phyloP scores from a whole-genome alignment of 1,284 basidiomycete genomes.

The Hemileia vastatrix region DNA sequence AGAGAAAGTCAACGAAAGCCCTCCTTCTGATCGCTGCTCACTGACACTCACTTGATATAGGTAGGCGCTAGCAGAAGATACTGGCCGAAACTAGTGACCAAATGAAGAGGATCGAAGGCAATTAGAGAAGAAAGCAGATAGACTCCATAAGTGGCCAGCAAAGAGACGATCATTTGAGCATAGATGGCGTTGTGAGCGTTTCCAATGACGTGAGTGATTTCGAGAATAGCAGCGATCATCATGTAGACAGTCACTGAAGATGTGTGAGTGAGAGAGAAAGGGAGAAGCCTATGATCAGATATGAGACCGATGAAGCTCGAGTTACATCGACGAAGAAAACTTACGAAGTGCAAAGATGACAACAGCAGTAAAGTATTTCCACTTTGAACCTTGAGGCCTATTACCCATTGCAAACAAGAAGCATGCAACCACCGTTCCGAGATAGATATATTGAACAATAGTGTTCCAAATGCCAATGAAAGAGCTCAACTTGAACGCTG shows the following conservation, averaged over 20 bases:
- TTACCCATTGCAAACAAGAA: conserved; percentile 97
- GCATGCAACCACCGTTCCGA: conserved; percentile 69
- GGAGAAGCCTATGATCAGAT: neutral
- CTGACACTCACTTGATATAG: too few species aligned
- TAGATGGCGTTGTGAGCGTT: conserved; percentile 55
- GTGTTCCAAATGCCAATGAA: neutral
- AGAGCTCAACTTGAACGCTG: neutral
- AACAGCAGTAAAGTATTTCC: conserved; percentile 73
- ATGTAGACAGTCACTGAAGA: conserved; percentile 82
- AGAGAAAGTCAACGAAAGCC: too few species aligned
- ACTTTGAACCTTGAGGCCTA: conserved; percentile 71
- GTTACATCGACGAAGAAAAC: neutral
- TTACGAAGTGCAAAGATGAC: conserved; percentile 59
- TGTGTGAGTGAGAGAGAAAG: neutral
- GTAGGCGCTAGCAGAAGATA: conserved; percentile 78
- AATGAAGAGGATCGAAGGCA: conserved; percentile 81
- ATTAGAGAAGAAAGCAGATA: conserved; percentile 67
- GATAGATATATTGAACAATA: conserved; percentile 62
- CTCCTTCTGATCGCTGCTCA: too few species aligned
- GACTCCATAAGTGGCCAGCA: conserved; percentile 70
- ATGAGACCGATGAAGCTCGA: too few species aligned
- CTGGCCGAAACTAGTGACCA: conserved; percentile 79
- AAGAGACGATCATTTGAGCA: conserved; percentile 66
- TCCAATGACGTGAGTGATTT: conserved; percentile 31
- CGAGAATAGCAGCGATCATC: conserved; percentile 47